Evolutionary conservation across 2,329 filamentous ascomycete genomes (phyloP), one percentile per base, ranked within the genome.

Genomic region (Chrysoporthe deuterocubensis): DNA sequence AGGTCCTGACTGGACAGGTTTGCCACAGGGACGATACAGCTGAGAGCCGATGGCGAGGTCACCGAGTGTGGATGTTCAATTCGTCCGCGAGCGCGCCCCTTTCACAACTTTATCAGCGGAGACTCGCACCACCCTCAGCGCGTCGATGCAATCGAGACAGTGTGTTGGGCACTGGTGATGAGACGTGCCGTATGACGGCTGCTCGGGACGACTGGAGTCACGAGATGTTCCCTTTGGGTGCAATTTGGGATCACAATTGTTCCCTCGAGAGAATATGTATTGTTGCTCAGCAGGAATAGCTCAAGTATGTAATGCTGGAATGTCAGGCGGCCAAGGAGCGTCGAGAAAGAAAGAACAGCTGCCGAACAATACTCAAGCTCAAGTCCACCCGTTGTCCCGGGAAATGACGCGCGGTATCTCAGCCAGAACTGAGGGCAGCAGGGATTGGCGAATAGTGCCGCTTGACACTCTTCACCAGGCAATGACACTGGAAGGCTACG

Each of bases 301-400:
- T 54, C 50, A 54, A 54, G 7, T 54, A 54, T 54, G 48, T 52
- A 54, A 34, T 32, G 50, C 32, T 54, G 50, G 21, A 54, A 54
- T 32, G 32, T 44, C 21, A 65, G 52, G n/a, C 26, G 54, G 43
- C 42, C 44, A 69, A 69, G 52, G 68, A 69, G 52, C 52, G 68
- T 66, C 68, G 57, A 68, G 68, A 69, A 69, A 26, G 37, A 16
- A 68, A 69, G 42, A 16, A n/a, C 32, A 13, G 26, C 37, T 26
- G 21, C 37, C n/a, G 16, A 9, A 26, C 37, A 40, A 40, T 26
- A 13, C 13, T 26, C n/a, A 57, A 57, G 54, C 37, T n/a, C 50
- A 7, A 21, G 26, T 4, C 50, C n/a, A n/a, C 54, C 13, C 26
- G 13, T 57, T 46, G 44, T 7, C 44, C 44, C 6, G 4, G 18